phyloP scores from a whole-genome alignment of 805 yeast genomes.

The Pichia gijzeniarum region DNA sequence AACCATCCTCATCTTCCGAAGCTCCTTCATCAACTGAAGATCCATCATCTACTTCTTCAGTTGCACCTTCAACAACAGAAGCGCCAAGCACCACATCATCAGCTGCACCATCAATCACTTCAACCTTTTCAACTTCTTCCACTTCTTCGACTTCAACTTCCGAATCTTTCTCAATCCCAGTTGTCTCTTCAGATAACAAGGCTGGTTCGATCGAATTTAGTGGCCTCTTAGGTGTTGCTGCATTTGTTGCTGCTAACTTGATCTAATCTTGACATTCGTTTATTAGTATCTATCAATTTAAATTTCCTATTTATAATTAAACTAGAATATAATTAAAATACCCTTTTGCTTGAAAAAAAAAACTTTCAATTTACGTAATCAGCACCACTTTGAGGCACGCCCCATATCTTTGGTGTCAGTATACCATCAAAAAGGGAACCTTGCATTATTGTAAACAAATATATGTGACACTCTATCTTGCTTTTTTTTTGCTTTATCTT shows the following conservation, averaged over 20 bases:
- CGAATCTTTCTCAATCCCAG: conserved; percentile 15
- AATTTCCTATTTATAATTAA: background rate
- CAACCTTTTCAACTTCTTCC: conserved; percentile 26
- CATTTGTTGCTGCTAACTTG: conserved; percentile 17
- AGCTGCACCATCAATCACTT: conserved; percentile 18
- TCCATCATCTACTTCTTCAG: conserved; percentile 11
- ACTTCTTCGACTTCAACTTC: conserved; percentile 15
- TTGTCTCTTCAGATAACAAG: conserved; percentile 20
- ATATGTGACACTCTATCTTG: no score
- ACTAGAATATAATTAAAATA: no score
- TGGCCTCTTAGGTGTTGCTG: conserved; percentile 25
- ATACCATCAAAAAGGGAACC: no score
- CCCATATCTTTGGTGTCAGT: no score
- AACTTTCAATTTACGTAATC: no score
- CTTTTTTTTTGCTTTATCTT: no score
- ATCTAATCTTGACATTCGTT: conserved; percentile 8
- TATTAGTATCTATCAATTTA: background rate
- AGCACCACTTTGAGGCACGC: no score
- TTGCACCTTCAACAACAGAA: conserved; percentile 11
- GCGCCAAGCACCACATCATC: conserved; percentile 20
- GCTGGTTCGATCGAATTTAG: conserved; percentile 25
- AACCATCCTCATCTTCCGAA: conserved; percentile 17
- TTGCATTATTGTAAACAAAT: no score
- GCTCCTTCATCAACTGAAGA: conserved; percentile 4
- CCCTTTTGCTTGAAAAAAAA: no score